A percentile compares a stretch with the other conserved stretches of the same genome.
phyloP scores from a whole-genome alignment of 345 rosid species.

The Hevea brasiliensis region DNA sequence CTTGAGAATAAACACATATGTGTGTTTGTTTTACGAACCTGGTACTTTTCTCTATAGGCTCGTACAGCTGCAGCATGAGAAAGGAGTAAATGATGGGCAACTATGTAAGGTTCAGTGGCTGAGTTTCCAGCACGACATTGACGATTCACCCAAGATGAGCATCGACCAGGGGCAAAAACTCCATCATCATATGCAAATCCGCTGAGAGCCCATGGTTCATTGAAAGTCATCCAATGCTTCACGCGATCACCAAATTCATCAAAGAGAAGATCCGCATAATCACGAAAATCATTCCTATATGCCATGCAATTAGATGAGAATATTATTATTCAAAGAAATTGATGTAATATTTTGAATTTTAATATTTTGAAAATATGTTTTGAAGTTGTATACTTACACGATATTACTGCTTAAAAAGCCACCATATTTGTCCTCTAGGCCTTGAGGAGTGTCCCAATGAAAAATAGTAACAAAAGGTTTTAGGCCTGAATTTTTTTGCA shows the following conservation, averaged over 20 bases:
- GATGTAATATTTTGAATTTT: too few relatives aligned
- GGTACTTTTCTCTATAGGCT: constrained; percentile 28
- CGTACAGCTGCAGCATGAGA: constrained; percentile 34
- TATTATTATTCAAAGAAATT: too few relatives aligned
- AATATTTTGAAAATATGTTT: not conserved
- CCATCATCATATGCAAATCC: constrained; percentile 22
- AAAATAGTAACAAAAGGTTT: constrained; percentile 6
- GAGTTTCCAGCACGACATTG: constrained; percentile 26
- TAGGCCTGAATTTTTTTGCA: not conserved
- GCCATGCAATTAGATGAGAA: too few relatives aligned
- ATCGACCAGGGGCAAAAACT: constrained; percentile 22
- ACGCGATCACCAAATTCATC: constrained; percentile 39
- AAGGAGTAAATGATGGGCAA: constrained; percentile 26
- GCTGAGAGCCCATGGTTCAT: constrained; percentile 27
- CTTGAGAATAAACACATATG: too few relatives aligned
- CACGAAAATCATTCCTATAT: constrained; percentile 36
- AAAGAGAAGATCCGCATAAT: constrained; percentile 48
- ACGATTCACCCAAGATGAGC: constrained; percentile 17
- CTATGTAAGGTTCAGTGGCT: constrained; percentile 33
- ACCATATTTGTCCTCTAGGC: not conserved
- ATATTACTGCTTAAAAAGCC: constrained; percentile 1
- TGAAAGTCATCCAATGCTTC: constrained; percentile 37
- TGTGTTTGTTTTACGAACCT: constrained; percentile 1
- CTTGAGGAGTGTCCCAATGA: constrained; percentile 4
- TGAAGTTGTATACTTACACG: not conserved